A percentile compares a stretch with the other conserved stretches of the same genome.
Evolutionary conservation across 768 basidiomycete species (phyloP).

Genomic region (Boletus insuetus): DNA sequence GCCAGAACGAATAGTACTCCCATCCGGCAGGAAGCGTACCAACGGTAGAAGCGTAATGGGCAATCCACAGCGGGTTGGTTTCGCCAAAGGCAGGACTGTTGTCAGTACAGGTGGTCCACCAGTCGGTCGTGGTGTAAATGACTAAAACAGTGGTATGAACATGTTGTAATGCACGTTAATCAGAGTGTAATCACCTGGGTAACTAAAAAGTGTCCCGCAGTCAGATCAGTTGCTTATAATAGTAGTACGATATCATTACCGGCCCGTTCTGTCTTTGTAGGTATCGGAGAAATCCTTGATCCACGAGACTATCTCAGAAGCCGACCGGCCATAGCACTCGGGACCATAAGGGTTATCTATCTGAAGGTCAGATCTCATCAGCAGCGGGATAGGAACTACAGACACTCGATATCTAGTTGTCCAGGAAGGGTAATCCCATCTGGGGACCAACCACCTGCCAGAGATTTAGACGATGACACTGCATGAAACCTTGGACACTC

Average conservation of each 20-base stretch:
- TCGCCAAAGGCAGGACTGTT: conserved; percentile 51
- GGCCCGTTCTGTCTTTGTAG: conserved; percentile 46
- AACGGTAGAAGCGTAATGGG: conserved; percentile 47
- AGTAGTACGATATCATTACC: conserved; percentile 30
- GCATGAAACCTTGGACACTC: conserved; percentile 17
- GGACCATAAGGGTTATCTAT: conserved; percentile 52
- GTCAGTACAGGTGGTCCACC: conserved; percentile 69
- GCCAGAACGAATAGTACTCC: conserved; percentile 57
- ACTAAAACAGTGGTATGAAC: conserved; percentile 29
- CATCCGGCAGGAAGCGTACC: conserved; percentile 62
- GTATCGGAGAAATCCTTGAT: conserved; percentile 60
- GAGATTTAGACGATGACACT: conserved; percentile 24
- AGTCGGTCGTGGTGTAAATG: conserved; percentile 63
- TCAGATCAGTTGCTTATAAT: background rate
- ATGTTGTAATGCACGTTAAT: background rate
- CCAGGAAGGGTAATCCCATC: conserved; percentile 64
- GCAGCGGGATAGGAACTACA: conserved; percentile 6
- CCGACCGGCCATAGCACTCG: conserved; percentile 52
- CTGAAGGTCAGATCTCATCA: background rate
- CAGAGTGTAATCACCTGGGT: conserved; percentile 33
- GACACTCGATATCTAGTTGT: conserved; percentile 62
- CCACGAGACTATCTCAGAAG: conserved; percentile 61
- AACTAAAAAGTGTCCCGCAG: conserved; percentile 25
- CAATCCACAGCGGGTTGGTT: conserved; percentile 59
- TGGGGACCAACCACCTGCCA: conserved; percentile 47